A percentile compares a stretch with the other conserved stretches of the same genome.
phyloP scores from a whole-genome alignment of 805 yeast genomes.

The Lipomyces kockii region DNA sequence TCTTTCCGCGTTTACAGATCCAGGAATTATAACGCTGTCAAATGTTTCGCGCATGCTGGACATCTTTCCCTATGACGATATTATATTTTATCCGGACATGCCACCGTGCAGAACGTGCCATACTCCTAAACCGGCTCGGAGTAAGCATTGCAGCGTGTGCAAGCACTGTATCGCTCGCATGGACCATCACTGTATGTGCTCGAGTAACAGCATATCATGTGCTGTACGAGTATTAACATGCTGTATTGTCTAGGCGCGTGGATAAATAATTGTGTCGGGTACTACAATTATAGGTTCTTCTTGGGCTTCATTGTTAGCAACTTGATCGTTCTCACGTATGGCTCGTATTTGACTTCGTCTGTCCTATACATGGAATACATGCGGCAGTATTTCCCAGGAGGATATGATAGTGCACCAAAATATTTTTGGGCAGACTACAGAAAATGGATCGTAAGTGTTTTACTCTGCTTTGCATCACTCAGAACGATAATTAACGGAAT shows the following conservation, averaged over 20 bases:
- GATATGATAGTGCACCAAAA: conserved; percentile 12
- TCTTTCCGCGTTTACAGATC: conserved; percentile 46
- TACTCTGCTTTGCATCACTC: neutral
- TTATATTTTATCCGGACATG: conserved; percentile 57
- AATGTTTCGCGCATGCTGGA: conserved; percentile 40
- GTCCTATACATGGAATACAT: conserved; percentile 25
- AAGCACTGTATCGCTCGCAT: conserved; percentile 52
- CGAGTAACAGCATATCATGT: neutral
- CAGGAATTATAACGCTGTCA: conserved; percentile 45
- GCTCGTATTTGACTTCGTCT: conserved; percentile 44
- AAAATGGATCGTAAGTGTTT: conserved; percentile 25
- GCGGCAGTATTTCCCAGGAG: conserved; percentile 27
- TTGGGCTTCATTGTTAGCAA: conserved; percentile 59
- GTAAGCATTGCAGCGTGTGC: conserved; percentile 64
- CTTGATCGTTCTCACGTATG: conserved; percentile 52
- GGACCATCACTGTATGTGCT: conserved; percentile 61
- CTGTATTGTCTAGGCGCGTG: conserved; percentile 47
- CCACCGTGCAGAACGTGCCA: conserved; percentile 55
- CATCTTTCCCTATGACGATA: conserved; percentile 52
- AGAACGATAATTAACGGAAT: neutral
- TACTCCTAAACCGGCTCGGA: conserved; percentile 58
- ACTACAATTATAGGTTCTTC: conserved; percentile 66
- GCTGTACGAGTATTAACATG: neutral
- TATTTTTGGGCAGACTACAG: conserved; percentile 26
- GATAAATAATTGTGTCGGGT: conserved; percentile 66